A percentile compares a stretch with the other conserved stretches of the same genome.
Conservation (phyloP, 768 basidiomycete genomes). For the Leucosporidium scottii region DNA sequence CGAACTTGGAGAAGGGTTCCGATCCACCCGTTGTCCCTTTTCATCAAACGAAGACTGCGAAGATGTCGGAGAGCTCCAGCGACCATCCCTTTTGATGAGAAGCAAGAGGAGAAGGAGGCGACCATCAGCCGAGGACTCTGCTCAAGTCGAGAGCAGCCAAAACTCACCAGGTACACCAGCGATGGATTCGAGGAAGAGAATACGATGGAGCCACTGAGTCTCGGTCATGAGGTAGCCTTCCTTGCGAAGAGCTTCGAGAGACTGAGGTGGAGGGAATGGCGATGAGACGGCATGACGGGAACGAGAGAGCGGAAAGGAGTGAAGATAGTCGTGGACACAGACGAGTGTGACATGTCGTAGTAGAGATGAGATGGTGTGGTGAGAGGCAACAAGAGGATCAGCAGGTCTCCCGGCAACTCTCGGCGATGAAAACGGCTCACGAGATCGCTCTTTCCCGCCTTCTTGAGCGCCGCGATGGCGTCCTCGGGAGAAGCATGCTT, state of each 20-base stretch:
- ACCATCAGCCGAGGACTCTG: neutral
- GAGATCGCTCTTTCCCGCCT: constrained; percentile 26
- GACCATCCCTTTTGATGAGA: constrained; percentile 36
- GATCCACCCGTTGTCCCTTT: constrained; percentile 48
- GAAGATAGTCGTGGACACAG: no score
- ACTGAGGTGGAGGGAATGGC: constrained; percentile 3
- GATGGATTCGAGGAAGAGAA: constrained; percentile 66
- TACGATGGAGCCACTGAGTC: constrained; percentile 44
- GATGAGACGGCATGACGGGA: no score
- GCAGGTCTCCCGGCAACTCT: no score
- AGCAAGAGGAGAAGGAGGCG: constrained; percentile 3
- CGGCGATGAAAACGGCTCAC: no score
- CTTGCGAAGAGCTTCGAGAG: constrained; percentile 61
- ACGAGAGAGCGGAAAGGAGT: no score
- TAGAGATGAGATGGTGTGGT: no score
- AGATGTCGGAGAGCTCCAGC: constrained; percentile 63
- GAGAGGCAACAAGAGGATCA: no score
- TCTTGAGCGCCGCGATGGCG: constrained; percentile 2
- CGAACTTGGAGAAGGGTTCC: neutral
- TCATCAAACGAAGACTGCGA: constrained; percentile 76
- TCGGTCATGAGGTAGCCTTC: constrained; percentile 68
- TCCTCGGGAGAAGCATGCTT: constrained; percentile 26
- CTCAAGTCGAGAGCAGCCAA: neutral
- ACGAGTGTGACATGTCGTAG: no score
- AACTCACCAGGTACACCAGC: constrained; percentile 77